Evolutionary conservation across 441 rosid genomes (phyloP).

Genomic region (Euphorbia celastroides): DNA sequence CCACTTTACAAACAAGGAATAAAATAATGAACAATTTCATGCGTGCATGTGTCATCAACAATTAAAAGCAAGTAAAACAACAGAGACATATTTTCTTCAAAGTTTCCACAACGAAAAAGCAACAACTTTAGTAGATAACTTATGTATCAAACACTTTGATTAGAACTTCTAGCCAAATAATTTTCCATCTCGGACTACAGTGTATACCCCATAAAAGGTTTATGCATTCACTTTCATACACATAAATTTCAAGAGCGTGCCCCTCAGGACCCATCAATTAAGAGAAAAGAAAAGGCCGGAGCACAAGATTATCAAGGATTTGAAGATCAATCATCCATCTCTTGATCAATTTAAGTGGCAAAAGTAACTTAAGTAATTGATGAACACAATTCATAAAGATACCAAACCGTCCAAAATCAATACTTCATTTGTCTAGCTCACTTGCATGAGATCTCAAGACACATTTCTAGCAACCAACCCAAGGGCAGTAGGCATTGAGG

Average conservation of each 20-base stretch:
- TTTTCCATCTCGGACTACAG: neutral
- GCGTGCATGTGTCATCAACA: slow-evolving; percentile 9
- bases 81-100: slow-evolving; percentile 1
- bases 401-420: neutral
- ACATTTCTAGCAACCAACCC: neutral
- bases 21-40: neutral
- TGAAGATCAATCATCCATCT: neutral
- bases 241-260: neutral
- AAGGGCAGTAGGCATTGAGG: slow-evolving; percentile 1
- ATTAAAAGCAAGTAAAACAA: slow-evolving; percentile 3
- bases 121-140: slow-evolving; percentile 10
- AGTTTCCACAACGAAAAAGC: slow-evolving; percentile 3
- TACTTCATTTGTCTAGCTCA: neutral
- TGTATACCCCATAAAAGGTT: neutral
- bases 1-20: neutral
- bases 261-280: neutral
- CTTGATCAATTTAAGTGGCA: neutral
- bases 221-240: neutral
- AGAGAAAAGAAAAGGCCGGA: neutral
- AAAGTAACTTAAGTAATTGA: neutral
- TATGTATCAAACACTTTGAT: slow-evolving; percentile 10
- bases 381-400: neutral
- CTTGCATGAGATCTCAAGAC: neutral
- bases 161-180: neutral
- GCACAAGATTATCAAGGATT: neutral